Conservation (phyloP, 306 rosid genomes). For the Quercus variabilis region DNA sequence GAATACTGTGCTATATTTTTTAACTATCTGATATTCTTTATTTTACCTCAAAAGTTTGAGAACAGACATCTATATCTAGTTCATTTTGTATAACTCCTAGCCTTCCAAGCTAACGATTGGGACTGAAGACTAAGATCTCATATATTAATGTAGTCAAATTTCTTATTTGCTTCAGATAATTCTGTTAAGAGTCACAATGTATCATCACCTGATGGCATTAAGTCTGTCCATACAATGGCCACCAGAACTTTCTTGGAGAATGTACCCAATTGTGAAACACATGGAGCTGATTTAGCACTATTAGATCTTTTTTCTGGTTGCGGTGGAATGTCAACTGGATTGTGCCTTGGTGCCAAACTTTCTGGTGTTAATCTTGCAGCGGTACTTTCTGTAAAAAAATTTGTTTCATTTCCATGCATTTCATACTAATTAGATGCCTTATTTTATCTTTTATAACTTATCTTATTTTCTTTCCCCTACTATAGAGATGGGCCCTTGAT, state of each 20-base stretch:
- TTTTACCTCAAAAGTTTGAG: neutral
- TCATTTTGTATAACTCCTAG: neutral
- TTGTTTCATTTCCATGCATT: slow-evolving; percentile 9
- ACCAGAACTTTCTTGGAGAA: slow-evolving; percentile 24
- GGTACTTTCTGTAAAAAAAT: slow-evolving; percentile 38
- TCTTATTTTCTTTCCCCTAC: slow-evolving; percentile 27
- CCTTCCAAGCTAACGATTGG: too few species aligned
- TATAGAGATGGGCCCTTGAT: slow-evolving; percentile 92
- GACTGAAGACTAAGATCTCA: slow-evolving; percentile 15
- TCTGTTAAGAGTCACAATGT: slow-evolving; percentile 24
- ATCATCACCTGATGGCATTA: slow-evolving; percentile 23
- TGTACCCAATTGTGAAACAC: slow-evolving; percentile 25
- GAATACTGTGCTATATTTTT: neutral
- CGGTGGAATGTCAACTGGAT: slow-evolving; percentile 98
- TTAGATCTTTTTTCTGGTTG: slow-evolving; percentile 90
- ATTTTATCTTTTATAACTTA: slow-evolving; percentile 3
- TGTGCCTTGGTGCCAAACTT: slow-evolving; percentile 79
- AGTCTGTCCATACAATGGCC: slow-evolving; percentile 26
- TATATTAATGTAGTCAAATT: slow-evolving; percentile 4
- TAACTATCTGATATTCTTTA: neutral
- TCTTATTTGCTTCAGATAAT: slow-evolving; percentile 47
- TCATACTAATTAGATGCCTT: slow-evolving; percentile 5
- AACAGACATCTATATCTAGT: neutral
- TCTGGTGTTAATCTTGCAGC: slow-evolving; percentile 69
- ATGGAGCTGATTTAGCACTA: slow-evolving; percentile 43